A percentile compares a stretch with the other conserved stretches of the same genome.
Conservation (phyloP, 2,329 filamentous ascomycete genomes). For the Nemania sp. region DNA sequence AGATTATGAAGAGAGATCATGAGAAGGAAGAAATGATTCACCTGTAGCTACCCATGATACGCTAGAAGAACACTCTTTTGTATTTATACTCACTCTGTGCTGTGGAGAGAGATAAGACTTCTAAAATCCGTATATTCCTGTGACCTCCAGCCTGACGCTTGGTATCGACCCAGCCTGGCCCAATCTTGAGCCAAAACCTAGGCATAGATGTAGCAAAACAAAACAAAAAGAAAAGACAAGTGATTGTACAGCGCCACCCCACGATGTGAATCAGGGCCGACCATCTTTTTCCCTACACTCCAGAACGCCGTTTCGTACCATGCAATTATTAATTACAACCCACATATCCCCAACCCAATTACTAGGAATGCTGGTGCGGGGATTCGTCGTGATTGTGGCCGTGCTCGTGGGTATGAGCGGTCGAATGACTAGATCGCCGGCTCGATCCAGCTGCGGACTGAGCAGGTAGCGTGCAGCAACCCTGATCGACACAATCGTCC, state of each 20-base stretch:
- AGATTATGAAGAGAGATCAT: too few species aligned
- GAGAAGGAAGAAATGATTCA: background rate
- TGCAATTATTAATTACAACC: conserved; percentile 28
- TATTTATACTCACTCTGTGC: background rate
- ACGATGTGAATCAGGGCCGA: conserved; percentile 15
- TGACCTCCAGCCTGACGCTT: background rate
- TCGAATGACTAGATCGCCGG: conserved; percentile 52
- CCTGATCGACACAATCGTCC: conserved; percentile 60
- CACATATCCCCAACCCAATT: conserved; percentile 13
- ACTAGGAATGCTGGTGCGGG: conserved; percentile 33
- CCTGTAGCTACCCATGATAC: background rate
- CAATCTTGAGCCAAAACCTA: background rate
- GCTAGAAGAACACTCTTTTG: background rate
- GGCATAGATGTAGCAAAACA: background rate
- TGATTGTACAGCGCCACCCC: conserved; percentile 7
- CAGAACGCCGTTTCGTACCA: conserved; percentile 31
- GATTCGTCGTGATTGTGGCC: conserved; percentile 45
- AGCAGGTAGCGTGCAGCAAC: conserved; percentile 56
- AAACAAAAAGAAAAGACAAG: conserved; percentile 3
- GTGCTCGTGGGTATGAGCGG: conserved; percentile 52
- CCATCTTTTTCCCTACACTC: conserved; percentile 24
- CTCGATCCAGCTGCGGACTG: conserved; percentile 48
- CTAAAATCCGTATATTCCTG: background rate
- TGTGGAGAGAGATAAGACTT: background rate
- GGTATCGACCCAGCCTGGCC: background rate